Evolutionary conservation across 305 asterid species (phyloP), one percentile per base, ranked within the genome.

Genomic region (Fraxinus albicans): DNA sequence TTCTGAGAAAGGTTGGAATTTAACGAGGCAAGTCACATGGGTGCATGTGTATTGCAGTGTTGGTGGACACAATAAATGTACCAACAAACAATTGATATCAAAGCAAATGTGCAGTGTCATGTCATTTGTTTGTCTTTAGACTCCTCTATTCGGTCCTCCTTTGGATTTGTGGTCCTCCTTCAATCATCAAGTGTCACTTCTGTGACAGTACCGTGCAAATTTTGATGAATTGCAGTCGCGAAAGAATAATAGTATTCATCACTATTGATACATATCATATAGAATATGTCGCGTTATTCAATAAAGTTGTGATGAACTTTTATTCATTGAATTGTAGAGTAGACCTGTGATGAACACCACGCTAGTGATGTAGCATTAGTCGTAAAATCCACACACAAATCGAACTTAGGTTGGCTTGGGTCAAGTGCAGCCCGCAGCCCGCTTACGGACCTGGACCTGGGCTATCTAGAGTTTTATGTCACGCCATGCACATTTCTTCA

Each of bases 1-100:
- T 70, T 17, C 77, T 72, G 77, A 34, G 19, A 72, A 72, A 72
- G 19, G 47, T 13, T 31, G 77, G 77, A 72, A 13, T 72, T 72
- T 15, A 72, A 72, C 25, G 44, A 72, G 77, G 44, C 77, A 72
- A 31, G 77, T 72, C 77, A 72, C 77, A 72, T 72, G 77, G 77
- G 77, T 15, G 13, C 77, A 72, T 72, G 77, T 17, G 44, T 72
- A 15, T 33, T 72, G 15, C 38, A 15, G 77, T 33, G 77, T 34
- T 72, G 77, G 77, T 33, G 77, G 13, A 34, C 77, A 33, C 38
- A 31, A 33, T 33, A 72, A 29, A 72, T 34, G 44, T 33, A 72
- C 13, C 13, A 33, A 33, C 25, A 72, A 72, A 72, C 77, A 72
- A 72, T 17, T 72, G 77, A 72, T 72, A 33, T 72, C 25, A 72